Base-by-base conservation (phyloP, 2,329 filamentous ascomycete species). In the Diaporthe destruens region DNA sequence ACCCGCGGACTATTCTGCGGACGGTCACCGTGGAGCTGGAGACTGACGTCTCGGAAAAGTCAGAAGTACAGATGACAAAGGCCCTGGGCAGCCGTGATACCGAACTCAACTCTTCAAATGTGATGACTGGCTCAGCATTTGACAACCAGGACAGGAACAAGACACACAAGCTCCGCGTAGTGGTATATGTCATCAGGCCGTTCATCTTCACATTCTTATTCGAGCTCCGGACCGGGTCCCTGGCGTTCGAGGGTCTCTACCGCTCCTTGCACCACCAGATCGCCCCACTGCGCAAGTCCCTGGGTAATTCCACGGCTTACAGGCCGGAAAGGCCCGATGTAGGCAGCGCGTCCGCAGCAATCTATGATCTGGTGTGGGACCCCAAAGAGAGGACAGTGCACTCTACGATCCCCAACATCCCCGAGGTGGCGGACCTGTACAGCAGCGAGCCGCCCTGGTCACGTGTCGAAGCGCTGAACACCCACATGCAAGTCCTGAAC, bases 121-220 rank as follows among this genome's bases (percentile, higher is more conserved):
- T 78, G 3, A 71, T 71, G 6, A 59, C 65, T 11, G 39, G 79
- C 3, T 34, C 74, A 75, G 25, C 74, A 16, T 85, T 84, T 72
- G 81, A 85, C 75, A 84, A 80, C 73, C 88, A 88, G 75, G 87
- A 89, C 75, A 81, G 83, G 72, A 88, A 87, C 78, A 89, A 88
- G 77, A 83, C 84, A 2, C 84, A 85, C 72, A 89, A 87, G 76
- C 80, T 95, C 54, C 89, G 91, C 0, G 91, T 94, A 1, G 87
- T 95, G 8, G 88, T 95, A 65, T 95, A 95, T 78, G 88, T 92
- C 57, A 90, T 91, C 79, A 88, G 87, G 32, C 94, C 94, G 0
- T 96, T 96, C 81, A 88, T 96, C 61, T 95, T 93, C 79, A 89
- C 91, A 1, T 92, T 96, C 74, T 84, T 96, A 5, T 96, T 96